Evolutionary conservation across 78 protist species (phyloP).

Genomic region (Dictyostelium purpureum): DNA sequence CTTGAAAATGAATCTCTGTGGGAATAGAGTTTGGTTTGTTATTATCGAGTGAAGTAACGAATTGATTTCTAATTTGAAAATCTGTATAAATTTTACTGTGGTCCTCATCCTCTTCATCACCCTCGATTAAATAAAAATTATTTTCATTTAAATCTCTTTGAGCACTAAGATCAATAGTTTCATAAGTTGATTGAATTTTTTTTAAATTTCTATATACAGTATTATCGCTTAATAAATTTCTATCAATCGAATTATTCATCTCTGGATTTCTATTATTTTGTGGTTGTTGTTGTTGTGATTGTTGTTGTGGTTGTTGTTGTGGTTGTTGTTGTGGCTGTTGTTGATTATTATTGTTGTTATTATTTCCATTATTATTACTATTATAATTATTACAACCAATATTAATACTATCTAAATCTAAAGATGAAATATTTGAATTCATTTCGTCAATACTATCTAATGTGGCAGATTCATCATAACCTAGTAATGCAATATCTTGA

Average conservation of each 20-base stretch:
- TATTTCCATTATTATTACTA: not conserved
- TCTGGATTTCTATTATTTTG: not conserved
- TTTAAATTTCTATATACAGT: constrained; percentile 25
- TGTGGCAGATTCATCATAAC: not conserved
- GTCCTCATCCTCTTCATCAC: not conserved
- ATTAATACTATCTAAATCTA: not conserved
- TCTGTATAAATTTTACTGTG: not conserved
- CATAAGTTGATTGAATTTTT: constrained; percentile 4
- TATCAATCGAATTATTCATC: constrained; percentile 11
- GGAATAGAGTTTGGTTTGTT: constrained; percentile 22
- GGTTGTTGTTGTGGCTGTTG: not conserved
- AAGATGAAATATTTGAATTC: not conserved
- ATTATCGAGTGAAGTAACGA: not conserved
- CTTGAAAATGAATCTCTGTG: constrained; percentile 24
- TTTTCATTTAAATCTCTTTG: constrained; percentile 8
- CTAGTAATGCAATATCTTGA: constrained; percentile 70
- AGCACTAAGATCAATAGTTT: not conserved
- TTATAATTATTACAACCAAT: not conserved
- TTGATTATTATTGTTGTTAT: not conserved
- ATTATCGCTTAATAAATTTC: not conserved
- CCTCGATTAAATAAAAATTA: constrained; percentile 3
- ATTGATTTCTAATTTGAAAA: not conserved
- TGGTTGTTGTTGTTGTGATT: not conserved
- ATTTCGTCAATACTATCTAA: constrained; percentile 6
- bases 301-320: not conserved